Base-by-base conservation (phyloP, 1,139 yeast genomes). In the Schwanniomyces etchellsii region DNA sequence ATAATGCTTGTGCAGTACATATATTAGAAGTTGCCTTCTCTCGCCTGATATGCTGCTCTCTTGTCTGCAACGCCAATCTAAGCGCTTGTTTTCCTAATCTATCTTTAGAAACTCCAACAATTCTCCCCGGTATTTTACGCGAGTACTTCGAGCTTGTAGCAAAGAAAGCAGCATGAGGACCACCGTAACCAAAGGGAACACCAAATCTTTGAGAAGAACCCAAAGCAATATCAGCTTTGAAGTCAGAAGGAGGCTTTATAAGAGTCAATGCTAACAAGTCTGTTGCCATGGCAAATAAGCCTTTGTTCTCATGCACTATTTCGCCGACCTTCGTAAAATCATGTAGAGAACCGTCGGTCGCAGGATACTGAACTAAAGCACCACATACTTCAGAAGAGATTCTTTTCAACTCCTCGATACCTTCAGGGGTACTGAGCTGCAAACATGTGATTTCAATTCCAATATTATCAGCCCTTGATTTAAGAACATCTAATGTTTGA, bases 161-260 rank as follows among this genome's bases (percentile, higher is more conserved):
- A 50, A 91, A 89, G 64, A 86, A 91, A 1, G 96, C 98, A 31
- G 98, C 98, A 55, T 91, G 98, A 4, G 98, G 98, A 20, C 98
- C 98, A 50, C 98, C 98, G 51, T 80, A 91, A 10, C 97, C 98
- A 62, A 89, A 76, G 35, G 98, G 97, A 28, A 91, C 96, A 49
- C 98, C 98, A 47, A 91, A 86, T 57, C 98, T 74, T 67, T 91
- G 98, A 4, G 96, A 75, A 13, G 88, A 79, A 34, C 98, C 98
- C 35, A 91, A 68, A 2, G 84, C 96, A 36, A 91, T 83, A 55
- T 91, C 98, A 28, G 97, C 97, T 32, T 89, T 89, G 49, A 83
- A 84, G 28, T 73, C 72, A 20, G 82, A 69, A 7, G 98, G 98
- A 18, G 96, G 82, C 48, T 81, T 79, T 38, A 91, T 60, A 30